These are phyloP conservation scores for Daldinia loculata DNA, from an alignment of 495 filamentous ascomycete species.

Conservation along the genomic window DNA sequence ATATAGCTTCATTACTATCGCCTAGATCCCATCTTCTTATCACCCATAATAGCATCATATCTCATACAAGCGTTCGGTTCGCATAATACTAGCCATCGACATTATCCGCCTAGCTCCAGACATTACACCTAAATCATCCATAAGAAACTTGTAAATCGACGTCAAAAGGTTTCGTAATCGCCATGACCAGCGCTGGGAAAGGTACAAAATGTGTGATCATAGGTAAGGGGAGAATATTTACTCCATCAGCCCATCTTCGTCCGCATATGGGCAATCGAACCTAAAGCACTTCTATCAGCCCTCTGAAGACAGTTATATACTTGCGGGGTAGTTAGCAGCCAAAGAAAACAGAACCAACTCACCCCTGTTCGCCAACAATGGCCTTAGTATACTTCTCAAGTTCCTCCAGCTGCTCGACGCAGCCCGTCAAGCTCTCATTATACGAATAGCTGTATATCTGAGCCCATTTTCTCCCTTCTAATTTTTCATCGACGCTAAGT, in stretches of 20 bases:
- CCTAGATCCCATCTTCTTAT: too few relatives aligned
- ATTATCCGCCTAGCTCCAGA: not conserved
- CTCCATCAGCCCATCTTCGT: slow-evolving; percentile 6
- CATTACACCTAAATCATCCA: too few relatives aligned
- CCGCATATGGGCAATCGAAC: slow-evolving; percentile 31
- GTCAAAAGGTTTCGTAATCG: too few relatives aligned
- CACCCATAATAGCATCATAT: slow-evolving; percentile 1
- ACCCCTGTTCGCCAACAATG: slow-evolving; percentile 63
- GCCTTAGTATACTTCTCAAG: slow-evolving; percentile 63
- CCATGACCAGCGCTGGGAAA: too few relatives aligned
- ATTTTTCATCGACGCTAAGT: slow-evolving; percentile 33
- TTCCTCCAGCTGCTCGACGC: slow-evolving; percentile 61
- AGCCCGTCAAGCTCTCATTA: slow-evolving; percentile 64
- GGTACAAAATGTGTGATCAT: too few relatives aligned
- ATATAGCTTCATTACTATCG: too few relatives aligned
- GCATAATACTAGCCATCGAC: not conserved
- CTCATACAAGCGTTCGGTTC: slow-evolving; percentile 1
- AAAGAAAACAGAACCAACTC: slow-evolving; percentile 19
- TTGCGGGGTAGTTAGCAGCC: not conserved
- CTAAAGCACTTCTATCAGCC: slow-evolving; percentile 21
- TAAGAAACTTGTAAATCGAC: too few relatives aligned
- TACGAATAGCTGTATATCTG: slow-evolving; percentile 51
- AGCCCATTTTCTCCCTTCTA: slow-evolving; percentile 42
- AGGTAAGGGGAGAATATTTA: not conserved
- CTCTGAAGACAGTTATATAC: not conserved